Base-by-base conservation (phyloP, 495 filamentous ascomycete genomes). In the Letharia columbiana region DNA sequence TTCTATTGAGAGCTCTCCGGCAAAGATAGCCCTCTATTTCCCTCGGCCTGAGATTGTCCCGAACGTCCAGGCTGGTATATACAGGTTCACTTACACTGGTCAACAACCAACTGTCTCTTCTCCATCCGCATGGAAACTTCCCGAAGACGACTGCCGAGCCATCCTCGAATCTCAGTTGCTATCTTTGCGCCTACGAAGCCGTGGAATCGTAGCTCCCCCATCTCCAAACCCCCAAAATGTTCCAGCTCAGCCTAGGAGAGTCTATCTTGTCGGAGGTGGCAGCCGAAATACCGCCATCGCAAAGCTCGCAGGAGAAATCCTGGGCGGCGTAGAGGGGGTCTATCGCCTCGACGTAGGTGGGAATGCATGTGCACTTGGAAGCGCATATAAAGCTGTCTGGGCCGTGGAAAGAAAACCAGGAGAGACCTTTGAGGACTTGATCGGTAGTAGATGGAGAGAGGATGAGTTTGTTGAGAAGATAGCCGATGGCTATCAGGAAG, bases 301-400 rank as follows among this genome's bases (percentile, higher is more conserved):
- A 12, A 77, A 86, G 54, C 79, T 91, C 35, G 83, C 90, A 9
- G 94, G 91, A 17, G 87, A 96, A 72, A 90, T 97, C 11, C 83
- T 98, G 4, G 94, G 94, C 33, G 90, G 91, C 9, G 80, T 79
- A 7, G 94, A 98, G 62, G 94, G 94, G 12, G 89, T 98, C 23
- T 98, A 90, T 72, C 86, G 86, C 76, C 83, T 98, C 4, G 92
- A 98, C 75, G 88, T 97, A 33, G 92, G 93, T n/a, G 91, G 92
- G 9, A 96, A 96, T 77, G 92, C 94, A 40, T 98, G 94, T 75
- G 94, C 92, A 28, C 76, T 98, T 12, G 94, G 70, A 13, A 91
- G 91, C 23, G 94, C 93, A n/a, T 96, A 98, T 74, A 96, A 96
- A 77, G 93, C 94, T 60, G 87, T 92, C 0, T 98, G 94, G 94